phyloP scores from a whole-genome alignment of 179 eudicot genomes.

The Vitellaria paradoxa region DNA sequence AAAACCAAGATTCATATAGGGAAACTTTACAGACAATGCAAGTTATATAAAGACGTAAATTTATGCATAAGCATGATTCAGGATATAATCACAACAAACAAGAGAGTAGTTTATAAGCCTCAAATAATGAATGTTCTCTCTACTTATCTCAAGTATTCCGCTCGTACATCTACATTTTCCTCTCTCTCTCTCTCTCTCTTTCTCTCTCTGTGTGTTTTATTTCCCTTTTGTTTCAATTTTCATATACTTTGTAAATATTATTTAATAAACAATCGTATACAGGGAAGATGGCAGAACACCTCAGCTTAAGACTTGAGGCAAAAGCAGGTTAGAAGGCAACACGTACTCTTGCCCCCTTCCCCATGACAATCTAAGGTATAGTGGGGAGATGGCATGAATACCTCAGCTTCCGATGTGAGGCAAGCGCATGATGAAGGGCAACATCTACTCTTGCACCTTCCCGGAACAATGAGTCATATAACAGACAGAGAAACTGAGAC shows the following conservation, averaged over 20 bases:
- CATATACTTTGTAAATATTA: constrained; percentile 1
- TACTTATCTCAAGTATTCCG: constrained; percentile 10
- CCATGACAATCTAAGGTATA: constrained; percentile 26
- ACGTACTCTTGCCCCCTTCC: too few species aligned
- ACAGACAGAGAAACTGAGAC: constrained; percentile 61
- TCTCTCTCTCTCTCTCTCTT: constrained; percentile 1
- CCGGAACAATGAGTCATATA: constrained; percentile 66
- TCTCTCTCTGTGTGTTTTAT: neutral
- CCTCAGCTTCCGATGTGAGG: constrained; percentile 70
- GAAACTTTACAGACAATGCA: neutral
- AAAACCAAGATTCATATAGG: too few species aligned
- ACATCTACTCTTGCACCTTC: constrained; percentile 61
- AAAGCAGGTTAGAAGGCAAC: too few species aligned
- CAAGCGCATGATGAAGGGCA: constrained; percentile 67
- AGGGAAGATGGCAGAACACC: too few species aligned
- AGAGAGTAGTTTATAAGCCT: constrained; percentile 13
- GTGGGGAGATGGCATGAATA: constrained; percentile 77
- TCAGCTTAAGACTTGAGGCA: too few species aligned
- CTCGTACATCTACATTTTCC: constrained; percentile 11
- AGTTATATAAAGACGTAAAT: neutral
- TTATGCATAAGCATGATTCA: neutral
- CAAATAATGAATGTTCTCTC: constrained; percentile 22
- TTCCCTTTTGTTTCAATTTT: neutral
- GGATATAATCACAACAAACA: neutral
- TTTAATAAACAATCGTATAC: neutral